Conservation (phyloP, 139 green algal genomes). For the Mesostigma viride region DNA sequence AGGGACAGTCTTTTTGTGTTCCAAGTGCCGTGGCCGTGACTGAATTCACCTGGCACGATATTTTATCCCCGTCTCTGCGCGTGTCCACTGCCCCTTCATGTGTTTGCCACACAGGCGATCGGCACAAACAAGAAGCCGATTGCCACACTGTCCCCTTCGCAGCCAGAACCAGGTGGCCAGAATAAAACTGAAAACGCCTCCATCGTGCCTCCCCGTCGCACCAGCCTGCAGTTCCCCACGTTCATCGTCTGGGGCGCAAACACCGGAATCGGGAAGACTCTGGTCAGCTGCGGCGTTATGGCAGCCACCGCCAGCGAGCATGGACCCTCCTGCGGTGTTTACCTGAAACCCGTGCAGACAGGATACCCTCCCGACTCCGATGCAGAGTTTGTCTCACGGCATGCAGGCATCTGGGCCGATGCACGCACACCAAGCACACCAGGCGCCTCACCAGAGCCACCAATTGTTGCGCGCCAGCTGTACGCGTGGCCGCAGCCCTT, state of each 20-base stretch:
- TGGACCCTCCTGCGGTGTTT: constrained; percentile 35
- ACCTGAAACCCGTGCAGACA: constrained; percentile 93
- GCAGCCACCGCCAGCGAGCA: constrained; percentile 24
- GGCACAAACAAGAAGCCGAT: no score
- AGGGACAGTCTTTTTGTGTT: no score
- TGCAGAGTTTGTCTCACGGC: constrained; percentile 7
- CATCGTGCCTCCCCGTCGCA: no score
- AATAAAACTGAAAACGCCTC: no score
- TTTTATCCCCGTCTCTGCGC: no score
- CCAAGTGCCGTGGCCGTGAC: no score
- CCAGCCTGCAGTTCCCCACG: constrained; percentile 10
- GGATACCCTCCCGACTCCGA: constrained; percentile 61
- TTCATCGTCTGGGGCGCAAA: constrained; percentile 81
- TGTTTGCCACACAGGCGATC: no score
- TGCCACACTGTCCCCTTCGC: no score
- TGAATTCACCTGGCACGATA: no score
- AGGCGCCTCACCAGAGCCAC: background rate
- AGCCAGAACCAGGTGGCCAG: no score
- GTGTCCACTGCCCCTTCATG: no score
- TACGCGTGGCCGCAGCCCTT: constrained; percentile 55
- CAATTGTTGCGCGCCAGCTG: constrained; percentile 23
- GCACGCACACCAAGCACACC: background rate
- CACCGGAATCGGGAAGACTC: constrained; percentile 89
- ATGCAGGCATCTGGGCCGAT: background rate
- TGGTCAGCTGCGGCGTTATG: constrained; percentile 67